Evolutionary conservation across 345 rosid genomes (phyloP), one percentile per base, ranked within the genome.

Genomic region (Populus pruinosa): DNA sequence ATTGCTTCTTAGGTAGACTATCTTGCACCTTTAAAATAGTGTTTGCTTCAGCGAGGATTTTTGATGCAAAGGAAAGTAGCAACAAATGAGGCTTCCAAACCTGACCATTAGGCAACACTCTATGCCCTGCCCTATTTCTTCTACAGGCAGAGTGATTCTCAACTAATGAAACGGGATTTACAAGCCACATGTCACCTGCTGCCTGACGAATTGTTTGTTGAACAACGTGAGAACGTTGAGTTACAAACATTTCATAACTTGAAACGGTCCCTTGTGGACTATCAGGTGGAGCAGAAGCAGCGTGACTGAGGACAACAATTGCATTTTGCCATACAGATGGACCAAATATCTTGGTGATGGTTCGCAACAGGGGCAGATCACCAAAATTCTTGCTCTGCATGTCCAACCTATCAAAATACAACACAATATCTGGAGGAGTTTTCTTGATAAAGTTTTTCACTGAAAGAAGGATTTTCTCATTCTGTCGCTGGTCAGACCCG

Each of bases 71-170:
- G 20, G 99, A 95, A 65, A 93, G 96, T 82, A 95, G 79, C 71
- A 95, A 72, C 86, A 95, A 84, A 84, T 93, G 98, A 82, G 99
- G 98, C 86, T 96, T 96, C 99, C 99, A 96, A 67, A 96, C 97
- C 86, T 96, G 99, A 78, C 98, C 99, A 87, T 96, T 96, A 2
- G 99, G 99, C 86, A 96, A 83, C 70, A 96, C 98, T 83, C 99
- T 87, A 87, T 93, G 98, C 66, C 99, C 99, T 27, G 93, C 97
- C 74, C 99, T 86, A 78, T 96, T 96, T 35, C 94, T 96, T 83
- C 99, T 90, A 81, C 99, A 96, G 8, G 99, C 98, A 29, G 98
- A 92, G 82, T 93, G 99, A 76, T 96, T 96, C 87, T 96, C 99
- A 77, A 93, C 98, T 83, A 96, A 85, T 31, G 95, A 96, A 81